Evolutionary conservation across 495 filamentous ascomycete genomes (phyloP), one percentile per base, ranked within the genome.

Genomic region (Massariosphaeria phaeospora): DNA sequence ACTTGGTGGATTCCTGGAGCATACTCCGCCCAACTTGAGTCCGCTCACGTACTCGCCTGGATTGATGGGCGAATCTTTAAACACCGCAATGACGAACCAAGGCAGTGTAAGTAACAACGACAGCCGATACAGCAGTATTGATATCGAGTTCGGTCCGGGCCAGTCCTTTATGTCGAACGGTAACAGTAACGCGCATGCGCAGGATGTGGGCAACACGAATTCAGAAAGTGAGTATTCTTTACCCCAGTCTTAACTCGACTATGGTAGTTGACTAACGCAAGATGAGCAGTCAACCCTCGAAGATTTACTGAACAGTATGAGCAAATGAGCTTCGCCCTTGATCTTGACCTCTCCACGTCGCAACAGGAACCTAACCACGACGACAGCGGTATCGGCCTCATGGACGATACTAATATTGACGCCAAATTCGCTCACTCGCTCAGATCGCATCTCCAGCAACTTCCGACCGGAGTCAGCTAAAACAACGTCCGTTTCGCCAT

Each of bases 1-100:
- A 63, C 85, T 90, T 50, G 93, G 93, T 17, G 93, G 93, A 0
- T 96, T 96, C 66, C 81, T 96, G 76, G 79, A 81, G 40, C 79
- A 82, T 50, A 42, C 26, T 25, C 60, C 65, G 12, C 55, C 43
- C n/a, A 40, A 51, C 9, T 47, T 57, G 45, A 40, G 53, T 25
- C 5, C 18, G 1, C 31, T 62, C 10, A 8, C 46, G 15, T 44
- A 52, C 25, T 61, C 61, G 5, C 57, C 57, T 12, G 55, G 44
- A 21, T 29, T 49, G 11, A 41, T 59, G 39, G 53, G 51, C 15
- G 62, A 51, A 8, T 20, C 55, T 18, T 24, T 57, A 20, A 46
- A 55, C n/a, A 36, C 29, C 24, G 41, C 10, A 21, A 48, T 61
- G 46, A 35, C 43, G 12, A 59, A 59, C 38, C 44, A 51, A 21